Evolutionary conservation across 129 eudicot species (phyloP).

Genomic region (Calendula officinalis): DNA sequence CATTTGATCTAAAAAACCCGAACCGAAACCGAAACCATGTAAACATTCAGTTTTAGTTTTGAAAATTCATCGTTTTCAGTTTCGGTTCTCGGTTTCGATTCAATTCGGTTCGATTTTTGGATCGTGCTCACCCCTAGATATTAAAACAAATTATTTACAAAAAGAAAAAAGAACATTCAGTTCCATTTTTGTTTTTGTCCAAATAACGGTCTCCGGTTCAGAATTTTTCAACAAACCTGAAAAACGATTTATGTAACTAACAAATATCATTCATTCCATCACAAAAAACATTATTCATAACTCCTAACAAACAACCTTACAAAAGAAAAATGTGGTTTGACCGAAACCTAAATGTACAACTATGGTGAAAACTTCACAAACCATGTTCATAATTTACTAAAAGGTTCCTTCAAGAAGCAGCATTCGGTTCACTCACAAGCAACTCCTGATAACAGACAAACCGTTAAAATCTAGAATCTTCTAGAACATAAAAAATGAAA

Average conservation of each 20-base stretch:
- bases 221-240: no score
- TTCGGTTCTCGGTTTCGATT: no score
- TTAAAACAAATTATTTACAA: no score
- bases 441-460: slow-evolving; percentile 42
- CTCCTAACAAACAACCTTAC: neutral
- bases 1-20: no score
- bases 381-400: neutral
- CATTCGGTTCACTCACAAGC: slow-evolving; percentile 42
- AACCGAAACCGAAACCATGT: no score
- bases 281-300: neutral
- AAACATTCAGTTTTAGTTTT: no score
- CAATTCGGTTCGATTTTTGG: no score
- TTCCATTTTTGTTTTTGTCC: slow-evolving; percentile 58
- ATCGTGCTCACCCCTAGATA: no score
- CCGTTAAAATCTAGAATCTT: neutral
- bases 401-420: slow-evolving; percentile 25
- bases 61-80: no score
- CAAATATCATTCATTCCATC: neutral
- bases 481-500: neutral
- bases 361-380: slow-evolving; percentile 7
- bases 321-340: neutral
- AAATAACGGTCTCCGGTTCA: no score
- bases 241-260: no score
- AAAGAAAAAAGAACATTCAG: no score
- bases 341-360: slow-evolving; percentile 8